A percentile compares a stretch with the other conserved stretches of the same genome.
These are phyloP conservation scores for Austroboletus niveus DNA, from an alignment of 1,284 basidiomycete genomes.

Conservation along the genomic window DNA sequence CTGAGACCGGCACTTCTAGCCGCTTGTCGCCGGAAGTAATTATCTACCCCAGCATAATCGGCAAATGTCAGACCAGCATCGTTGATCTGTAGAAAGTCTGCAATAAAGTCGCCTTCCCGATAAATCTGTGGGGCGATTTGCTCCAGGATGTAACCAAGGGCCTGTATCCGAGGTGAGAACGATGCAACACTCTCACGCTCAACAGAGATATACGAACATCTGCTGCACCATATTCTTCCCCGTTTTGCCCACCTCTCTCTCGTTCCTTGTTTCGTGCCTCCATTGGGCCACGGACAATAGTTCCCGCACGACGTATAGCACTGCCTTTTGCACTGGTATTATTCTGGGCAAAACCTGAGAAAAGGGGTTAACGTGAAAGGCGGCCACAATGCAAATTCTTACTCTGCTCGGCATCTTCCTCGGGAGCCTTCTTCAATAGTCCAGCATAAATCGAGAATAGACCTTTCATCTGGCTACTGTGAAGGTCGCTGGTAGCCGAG, in stretches of 20 bases:
- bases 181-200: not conserved
- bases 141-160: constrained; percentile 72
- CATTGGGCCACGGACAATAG: constrained; percentile 68
- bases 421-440: constrained; percentile 62
- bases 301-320: constrained; percentile 73
- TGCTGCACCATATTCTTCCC: constrained; percentile 62
- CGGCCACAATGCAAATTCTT: constrained; percentile 17
- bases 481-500: constrained; percentile 77
- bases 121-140: constrained; percentile 78
- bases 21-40: constrained; percentile 91
- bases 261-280: constrained; percentile 60
- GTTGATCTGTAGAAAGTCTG: constrained; percentile 90
- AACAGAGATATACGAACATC: constrained; percentile 49
- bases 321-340: constrained; percentile 36
- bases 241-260: constrained; percentile 61
- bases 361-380: not conserved
- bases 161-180: constrained; percentile 50
- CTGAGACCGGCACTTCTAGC: constrained; percentile 68
- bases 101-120: constrained; percentile 86
- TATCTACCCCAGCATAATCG: constrained; percentile 93
- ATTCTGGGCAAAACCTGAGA: constrained; percentile 46
- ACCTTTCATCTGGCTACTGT: constrained; percentile 75
- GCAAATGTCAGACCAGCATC: constrained; percentile 90
- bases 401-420: constrained; percentile 74
- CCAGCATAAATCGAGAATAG: constrained; percentile 62